phyloP scores from a whole-genome alignment of 805 yeast genomes.

The Candida nitratophila region DNA sequence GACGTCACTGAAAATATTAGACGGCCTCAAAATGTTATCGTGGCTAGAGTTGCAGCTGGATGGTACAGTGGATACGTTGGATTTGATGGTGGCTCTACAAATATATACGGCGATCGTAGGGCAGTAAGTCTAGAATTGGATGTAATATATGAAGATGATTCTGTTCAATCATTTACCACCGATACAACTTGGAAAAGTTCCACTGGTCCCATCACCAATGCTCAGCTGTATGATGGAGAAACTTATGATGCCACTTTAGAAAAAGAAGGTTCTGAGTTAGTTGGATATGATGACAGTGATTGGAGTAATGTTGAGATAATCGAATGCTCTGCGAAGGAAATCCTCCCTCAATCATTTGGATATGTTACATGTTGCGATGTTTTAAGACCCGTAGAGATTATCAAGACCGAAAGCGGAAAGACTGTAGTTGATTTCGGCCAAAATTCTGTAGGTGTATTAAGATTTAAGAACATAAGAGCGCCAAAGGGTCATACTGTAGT shows the following conservation, averaged over 20 bases:
- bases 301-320: slow-evolving; percentile 7
- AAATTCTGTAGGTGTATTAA: slow-evolving; percentile 17
- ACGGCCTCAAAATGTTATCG: slow-evolving; percentile 10
- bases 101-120: slow-evolving; percentile 15
- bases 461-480: slow-evolving; percentile 9
- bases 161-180: slow-evolving; percentile 7
- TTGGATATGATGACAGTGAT: slow-evolving; percentile 2
- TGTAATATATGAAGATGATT: slow-evolving; percentile 11
- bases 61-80: slow-evolving; percentile 21
- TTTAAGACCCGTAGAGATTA: slow-evolving; percentile 9
- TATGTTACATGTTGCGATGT: slow-evolving; percentile 8
- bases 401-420: slow-evolving; percentile 14
- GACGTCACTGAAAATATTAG: slow-evolving; percentile 11
- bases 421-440: slow-evolving; percentile 19
- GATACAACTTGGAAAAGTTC: slow-evolving; percentile 14
- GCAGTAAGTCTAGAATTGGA: slow-evolving; percentile 14
- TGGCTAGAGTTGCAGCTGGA: slow-evolving; percentile 18
- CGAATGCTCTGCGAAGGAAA: slow-evolving; percentile 1
- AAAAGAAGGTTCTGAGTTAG: slow-evolving; percentile 10
- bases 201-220: slow-evolving; percentile 13
- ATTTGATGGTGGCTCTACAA: slow-evolving; percentile 16
- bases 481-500: slow-evolving; percentile 12
- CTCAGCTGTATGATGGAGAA: slow-evolving; percentile 21
- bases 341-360: slow-evolving; percentile 10
- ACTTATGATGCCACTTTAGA: slow-evolving; percentile 16